These are phyloP conservation scores for Dryas octopetala DNA, from an alignment of 306 rosid genomes.

Conservation along the genomic window DNA sequence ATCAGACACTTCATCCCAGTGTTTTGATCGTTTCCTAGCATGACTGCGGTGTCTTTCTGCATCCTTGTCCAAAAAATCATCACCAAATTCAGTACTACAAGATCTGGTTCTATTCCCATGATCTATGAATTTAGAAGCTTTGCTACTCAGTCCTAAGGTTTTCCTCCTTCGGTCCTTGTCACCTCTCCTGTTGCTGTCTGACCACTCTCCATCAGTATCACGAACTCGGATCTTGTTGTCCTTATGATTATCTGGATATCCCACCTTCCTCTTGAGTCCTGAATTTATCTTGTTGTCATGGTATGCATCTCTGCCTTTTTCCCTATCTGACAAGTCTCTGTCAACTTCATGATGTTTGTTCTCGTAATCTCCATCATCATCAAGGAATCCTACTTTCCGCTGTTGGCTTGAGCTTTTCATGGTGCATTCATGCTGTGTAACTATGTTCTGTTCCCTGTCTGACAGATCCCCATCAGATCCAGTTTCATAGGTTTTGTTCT, in stretches of 20 bases:
- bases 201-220: slow-evolving; percentile 31
- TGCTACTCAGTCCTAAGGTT: slow-evolving; percentile 25
- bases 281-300: slow-evolving; percentile 18
- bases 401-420: slow-evolving; percentile 43
- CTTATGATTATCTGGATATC: slow-evolving; percentile 14
- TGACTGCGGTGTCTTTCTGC: slow-evolving; percentile 21
- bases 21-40: slow-evolving; percentile 24
- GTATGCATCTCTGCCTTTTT: slow-evolving; percentile 11
- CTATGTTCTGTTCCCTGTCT: slow-evolving; percentile 14
- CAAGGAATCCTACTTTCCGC: slow-evolving; percentile 13
- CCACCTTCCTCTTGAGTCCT: slow-evolving; percentile 20
- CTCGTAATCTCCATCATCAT: slow-evolving; percentile 23
- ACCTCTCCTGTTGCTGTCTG: slow-evolving; percentile 18
- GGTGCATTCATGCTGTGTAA: slow-evolving; percentile 21
- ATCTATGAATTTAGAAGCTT: slow-evolving; percentile 14
- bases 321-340: slow-evolving; percentile 18
- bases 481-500: slow-evolving; percentile 30
- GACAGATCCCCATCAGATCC: slow-evolving; percentile 40
- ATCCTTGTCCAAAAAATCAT: slow-evolving; percentile 27
- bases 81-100: slow-evolving; percentile 22
- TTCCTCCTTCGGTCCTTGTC: slow-evolving; percentile 34
- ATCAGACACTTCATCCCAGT: slow-evolving; percentile 15
- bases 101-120: not conserved
- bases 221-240: slow-evolving; percentile 25
- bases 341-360: not conserved